Evolutionary conservation across 352 stramenopile species (phyloP), one percentile per base, ranked within the genome.

Genomic region (Globisporangium abappressorium): DNA sequence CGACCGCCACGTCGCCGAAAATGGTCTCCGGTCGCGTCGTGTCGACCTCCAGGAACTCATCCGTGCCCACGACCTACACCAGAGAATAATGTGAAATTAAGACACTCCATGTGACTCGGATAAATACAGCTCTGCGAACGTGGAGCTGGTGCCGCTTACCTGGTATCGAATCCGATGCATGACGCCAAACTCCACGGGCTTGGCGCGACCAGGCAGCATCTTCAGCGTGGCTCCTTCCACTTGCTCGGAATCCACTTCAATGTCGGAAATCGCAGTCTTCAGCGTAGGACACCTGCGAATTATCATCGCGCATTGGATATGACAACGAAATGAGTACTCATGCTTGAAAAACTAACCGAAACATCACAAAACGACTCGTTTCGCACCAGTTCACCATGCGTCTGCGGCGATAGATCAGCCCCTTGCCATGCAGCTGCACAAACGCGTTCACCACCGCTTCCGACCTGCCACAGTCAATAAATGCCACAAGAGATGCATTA

Each of bases 1-100:
- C 98, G 14, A 99, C 90, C 1, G 97, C 98, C 2, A 97, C 97
- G 74, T 99, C 98, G 7, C 98, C 98, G 66, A 99, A 97, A 59
- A 99, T 99, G 4, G 98, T 99, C 78, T 99, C 98, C 0, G 97
- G 97, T 61, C 98, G 81, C 0, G 98, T 99, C 0, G 98, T 99
- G 54, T 98, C 97, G 9, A 99, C 95, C 11, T 97, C 80, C 24
- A 99, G 70, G 64, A 79, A 87, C 38, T 89, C 80, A 12, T 86
- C 66, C 33, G 75, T 83, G 57, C 83, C 85, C 15, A 75, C 81
- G 3, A 94, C 41, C 71, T 88, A 53, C 18, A 18, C 12, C 14
- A 26, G 26, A 53, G 24, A 26, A 26, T n/a, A 57, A 11, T 57
- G 1, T n/a, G 43, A 49, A 18, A 5, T 26, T 46, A 6, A 46